Conservation (phyloP, 352 stramenopile species). For the Phytophthora meadii region DNA sequence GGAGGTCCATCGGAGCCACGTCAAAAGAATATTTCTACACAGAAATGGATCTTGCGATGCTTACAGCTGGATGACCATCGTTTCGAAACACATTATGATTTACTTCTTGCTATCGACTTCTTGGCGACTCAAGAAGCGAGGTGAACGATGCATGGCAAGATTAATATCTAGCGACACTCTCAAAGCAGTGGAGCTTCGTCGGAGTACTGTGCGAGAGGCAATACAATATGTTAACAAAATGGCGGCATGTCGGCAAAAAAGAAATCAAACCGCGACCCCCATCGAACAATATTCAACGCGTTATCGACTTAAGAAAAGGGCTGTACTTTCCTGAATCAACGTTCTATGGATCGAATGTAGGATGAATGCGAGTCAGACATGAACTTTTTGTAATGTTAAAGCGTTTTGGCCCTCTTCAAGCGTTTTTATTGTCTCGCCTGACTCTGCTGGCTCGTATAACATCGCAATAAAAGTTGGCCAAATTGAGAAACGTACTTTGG, state of each 20-base stretch:
- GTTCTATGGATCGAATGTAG: slow-evolving; percentile 30
- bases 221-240: slow-evolving; percentile 28
- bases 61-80: slow-evolving; percentile 21
- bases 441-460: slow-evolving; percentile 14
- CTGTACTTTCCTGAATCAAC: slow-evolving; percentile 16
- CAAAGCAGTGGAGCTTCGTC: slow-evolving; percentile 1
- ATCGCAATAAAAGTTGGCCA: slow-evolving; percentile 8
- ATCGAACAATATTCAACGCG: background rate
- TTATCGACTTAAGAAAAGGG: slow-evolving; percentile 17
- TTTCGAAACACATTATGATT: slow-evolving; percentile 38
- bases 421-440: slow-evolving; percentile 40
- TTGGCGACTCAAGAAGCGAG: slow-evolving; percentile 16
- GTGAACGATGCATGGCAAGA: slow-evolving; percentile 21
- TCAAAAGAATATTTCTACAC: slow-evolving; percentile 12
- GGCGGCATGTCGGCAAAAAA: background rate
- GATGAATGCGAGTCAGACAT: slow-evolving; percentile 15
- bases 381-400: slow-evolving; percentile 37
- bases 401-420: slow-evolving; percentile 30
- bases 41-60: slow-evolving; percentile 25
- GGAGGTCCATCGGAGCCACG: slow-evolving; percentile 31
- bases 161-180: slow-evolving; percentile 28
- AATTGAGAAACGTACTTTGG: background rate
- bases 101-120: slow-evolving; percentile 34
- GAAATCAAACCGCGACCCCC: slow-evolving; percentile 4
- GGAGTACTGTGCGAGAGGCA: slow-evolving; percentile 8